A percentile compares a stretch with the other conserved stretches of the same genome.
These are phyloP conservation scores for Pseudevernia furfuracea DNA, from an alignment of 495 filamentous ascomycete genomes.

Conservation along the genomic window DNA sequence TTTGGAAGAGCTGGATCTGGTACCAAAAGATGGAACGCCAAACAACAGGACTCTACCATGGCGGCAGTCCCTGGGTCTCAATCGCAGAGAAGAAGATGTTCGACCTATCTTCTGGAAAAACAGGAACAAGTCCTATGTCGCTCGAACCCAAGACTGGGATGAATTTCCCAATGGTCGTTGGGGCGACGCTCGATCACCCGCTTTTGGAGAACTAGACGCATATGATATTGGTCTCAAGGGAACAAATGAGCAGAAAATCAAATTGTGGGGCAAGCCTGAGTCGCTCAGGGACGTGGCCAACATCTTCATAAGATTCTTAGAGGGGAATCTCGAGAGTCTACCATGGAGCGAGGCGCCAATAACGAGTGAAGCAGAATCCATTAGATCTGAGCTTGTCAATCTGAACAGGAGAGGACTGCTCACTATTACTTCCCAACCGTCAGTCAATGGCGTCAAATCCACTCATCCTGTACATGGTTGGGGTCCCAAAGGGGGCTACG, in stretches of 20 bases:
- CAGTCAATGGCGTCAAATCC: slow-evolving; percentile 87
- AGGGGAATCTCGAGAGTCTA: slow-evolving; percentile 68
- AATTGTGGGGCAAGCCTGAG: slow-evolving; percentile 85
- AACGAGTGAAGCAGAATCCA: slow-evolving; percentile 66
- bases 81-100: slow-evolving; percentile 86
- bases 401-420: slow-evolving; percentile 82
- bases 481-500: slow-evolving; percentile 90
- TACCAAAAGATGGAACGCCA: slow-evolving; percentile 61
- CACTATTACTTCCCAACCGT: slow-evolving; percentile 96
- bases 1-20: slow-evolving; percentile 75
- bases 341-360: slow-evolving; percentile 94
- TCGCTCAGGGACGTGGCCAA: slow-evolving; percentile 71
- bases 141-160: slow-evolving; percentile 96
- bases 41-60: slow-evolving; percentile 82
- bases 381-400: slow-evolving; percentile 66
- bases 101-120: slow-evolving; percentile 99
- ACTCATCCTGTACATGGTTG: slow-evolving; percentile 82
- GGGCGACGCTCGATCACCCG: slow-evolving; percentile 95
- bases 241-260: slow-evolving; percentile 93
- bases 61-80: slow-evolving; percentile 85
- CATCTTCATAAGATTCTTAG: slow-evolving; percentile 76
- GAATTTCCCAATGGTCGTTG: slow-evolving; percentile 99
- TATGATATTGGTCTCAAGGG: slow-evolving; percentile 94
- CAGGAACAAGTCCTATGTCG: slow-evolving; percentile 88
- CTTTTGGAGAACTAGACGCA: slow-evolving; percentile 91